These are phyloP conservation scores for Saccharomycopsis sp. DNA, from an alignment of 805 yeast species.

Conservation along the genomic window DNA sequence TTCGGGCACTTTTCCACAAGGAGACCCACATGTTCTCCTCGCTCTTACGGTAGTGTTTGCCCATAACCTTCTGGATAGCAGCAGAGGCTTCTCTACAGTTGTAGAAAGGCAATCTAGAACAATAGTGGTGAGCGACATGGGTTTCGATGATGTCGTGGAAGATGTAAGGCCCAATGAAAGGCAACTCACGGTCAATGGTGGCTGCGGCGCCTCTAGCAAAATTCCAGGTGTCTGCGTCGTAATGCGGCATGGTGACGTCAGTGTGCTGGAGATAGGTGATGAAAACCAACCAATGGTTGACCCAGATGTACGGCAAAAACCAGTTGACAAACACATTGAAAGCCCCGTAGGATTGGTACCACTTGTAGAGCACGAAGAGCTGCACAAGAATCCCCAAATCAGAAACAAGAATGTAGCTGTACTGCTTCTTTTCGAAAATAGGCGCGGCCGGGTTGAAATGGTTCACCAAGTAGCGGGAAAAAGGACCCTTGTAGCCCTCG, in stretches of 20 bases:
- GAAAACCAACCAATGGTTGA: conserved; percentile 86
- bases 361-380: conserved; percentile 45
- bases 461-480: conserved; percentile 42
- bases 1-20: conserved; percentile 56
- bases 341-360: conserved; percentile 56
- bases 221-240: conserved; percentile 69
- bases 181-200: conserved; percentile 79
- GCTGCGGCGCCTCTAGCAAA: conserved; percentile 89
- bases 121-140: conserved; percentile 81
- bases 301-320: conserved; percentile 70
- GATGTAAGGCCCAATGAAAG: conserved; percentile 68
- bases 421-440: conserved; percentile 65
- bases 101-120: conserved; percentile 81
- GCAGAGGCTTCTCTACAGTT: conserved; percentile 75
- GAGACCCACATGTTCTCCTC: conserved; percentile 64
- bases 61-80: conserved; percentile 80
- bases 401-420: conserved; percentile 61
- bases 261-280: conserved; percentile 83
- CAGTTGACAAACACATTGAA: conserved; percentile 61
- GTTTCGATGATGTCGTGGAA: conserved; percentile 90
- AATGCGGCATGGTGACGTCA: conserved; percentile 74
- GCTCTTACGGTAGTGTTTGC: conserved; percentile 62
- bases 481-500: conserved; percentile 30
- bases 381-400: conserved; percentile 65
- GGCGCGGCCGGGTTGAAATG: conserved; percentile 74